Base-by-base conservation (phyloP, 139 green algal species). In the Chlorella sorokiniana region DNA sequence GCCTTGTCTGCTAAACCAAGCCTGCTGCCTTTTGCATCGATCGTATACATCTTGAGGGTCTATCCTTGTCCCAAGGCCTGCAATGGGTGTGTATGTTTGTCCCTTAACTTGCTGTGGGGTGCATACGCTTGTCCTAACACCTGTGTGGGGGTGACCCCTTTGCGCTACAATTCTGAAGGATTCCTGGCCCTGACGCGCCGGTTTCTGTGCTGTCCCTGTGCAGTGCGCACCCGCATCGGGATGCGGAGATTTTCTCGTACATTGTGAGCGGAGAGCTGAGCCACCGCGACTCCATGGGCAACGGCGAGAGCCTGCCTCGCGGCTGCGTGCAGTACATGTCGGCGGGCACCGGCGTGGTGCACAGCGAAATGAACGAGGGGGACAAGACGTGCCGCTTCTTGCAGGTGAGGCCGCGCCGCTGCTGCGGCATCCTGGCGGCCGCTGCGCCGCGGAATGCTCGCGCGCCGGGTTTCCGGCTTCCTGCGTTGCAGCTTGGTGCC, bases 221-320 rank as follows among this genome's bases (percentile, higher is more conserved):
- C 87, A 93, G 90, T 14, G 72, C 85, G 1, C 92, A 96, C 68
- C 92, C 91, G 0, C 92, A 96, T 59, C 71, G 87, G 0, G 81
- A 96, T 72, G 90, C 89, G 9, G 93, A 96, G 82, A 96, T 96
- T 69, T 96, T 95, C 68, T 85, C 68, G 9, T 95, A 96, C 65
- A 63, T 89, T 23, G 78, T 96, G 35, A 67, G 93, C 5, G 93
- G 93, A 20, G 18, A 89, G 72, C 85, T 96, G 20, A 91, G 51
- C 5, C 68, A 75, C 27, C 41, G 40, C 40, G 75, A 81, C 86
- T 84, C 41, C 56, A 94, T 96, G 93, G 91, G 91, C 64, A 94
- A 93, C 82, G 83, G 74, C 38, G 81, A 84, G 77, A 41, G 40
- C 0, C 69, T 88, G 45, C 27, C 35, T 2, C 42, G 83, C 1